A percentile compares a stretch with the other conserved stretches of the same genome.
Conservation (phyloP, 73 alveolate species). For the Paramecium primaurelia region DNA sequence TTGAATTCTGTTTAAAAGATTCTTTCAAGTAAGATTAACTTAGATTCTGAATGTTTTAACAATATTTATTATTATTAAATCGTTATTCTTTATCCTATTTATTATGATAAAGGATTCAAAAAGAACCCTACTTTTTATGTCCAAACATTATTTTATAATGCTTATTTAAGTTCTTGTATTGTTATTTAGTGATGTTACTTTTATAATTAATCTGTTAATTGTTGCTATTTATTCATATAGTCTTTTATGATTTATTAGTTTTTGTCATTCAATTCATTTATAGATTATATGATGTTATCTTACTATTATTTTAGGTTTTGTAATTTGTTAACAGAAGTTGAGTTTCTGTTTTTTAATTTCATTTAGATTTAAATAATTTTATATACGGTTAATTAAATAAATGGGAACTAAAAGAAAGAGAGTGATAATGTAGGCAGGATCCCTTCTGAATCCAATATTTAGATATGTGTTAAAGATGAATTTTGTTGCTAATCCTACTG, state of each 20-base stretch:
- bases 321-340: not conserved
- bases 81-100: not conserved
- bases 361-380: not conserved
- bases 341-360: not conserved
- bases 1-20: not conserved
- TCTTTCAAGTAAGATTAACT: not conserved
- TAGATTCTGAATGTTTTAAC: not conserved
- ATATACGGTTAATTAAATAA: conserved; percentile 12
- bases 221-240: not conserved
- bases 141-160: not conserved
- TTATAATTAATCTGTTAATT: not conserved
- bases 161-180: not conserved
- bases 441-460: not conserved
- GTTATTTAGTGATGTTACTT: not conserved
- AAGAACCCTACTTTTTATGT: not conserved
- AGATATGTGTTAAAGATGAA: not conserved
- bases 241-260: not conserved
- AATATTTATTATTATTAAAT: not conserved
- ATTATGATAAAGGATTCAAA: not conserved
- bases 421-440: conserved; percentile 40
- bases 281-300: not conserved
- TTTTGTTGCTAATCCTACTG: conserved; percentile 33
- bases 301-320: not conserved
- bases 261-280: not conserved
- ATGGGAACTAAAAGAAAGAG: conserved; percentile 41